Evolutionary conservation across 2,329 filamentous ascomycete genomes (phyloP).

Genomic region (Cucurbitaria berberidis): DNA sequence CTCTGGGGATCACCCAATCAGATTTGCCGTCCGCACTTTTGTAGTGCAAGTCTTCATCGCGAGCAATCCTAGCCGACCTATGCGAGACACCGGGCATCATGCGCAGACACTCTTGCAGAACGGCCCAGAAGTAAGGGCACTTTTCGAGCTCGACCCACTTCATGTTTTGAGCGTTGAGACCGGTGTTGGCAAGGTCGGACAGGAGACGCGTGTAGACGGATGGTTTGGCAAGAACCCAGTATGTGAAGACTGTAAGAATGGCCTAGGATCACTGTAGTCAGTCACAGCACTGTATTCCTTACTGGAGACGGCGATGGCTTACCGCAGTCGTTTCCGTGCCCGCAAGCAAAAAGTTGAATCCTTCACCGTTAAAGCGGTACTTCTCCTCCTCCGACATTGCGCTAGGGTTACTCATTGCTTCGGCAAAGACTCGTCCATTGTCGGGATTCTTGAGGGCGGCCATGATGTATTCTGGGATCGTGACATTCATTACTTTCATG

Average conservation of each 20-base stretch:
- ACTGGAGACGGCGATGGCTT: conserved; percentile 1
- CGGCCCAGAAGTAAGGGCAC: conserved; percentile 41
- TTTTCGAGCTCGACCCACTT: conserved; percentile 35
- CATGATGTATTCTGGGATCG: conserved; percentile 30
- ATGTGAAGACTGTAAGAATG: conserved; percentile 41
- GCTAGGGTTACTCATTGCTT: conserved; percentile 27
- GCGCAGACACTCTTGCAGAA: conserved; percentile 46
- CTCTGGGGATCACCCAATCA: conserved; percentile 32
- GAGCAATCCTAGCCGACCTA: conserved; percentile 25
- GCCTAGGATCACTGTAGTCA: conserved; percentile 26
- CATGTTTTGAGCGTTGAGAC: conserved; percentile 16
- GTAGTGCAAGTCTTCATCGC: conserved; percentile 27
- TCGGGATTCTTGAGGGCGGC: conserved; percentile 31
- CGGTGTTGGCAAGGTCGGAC: conserved; percentile 25
- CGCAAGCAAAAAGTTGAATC: conserved; percentile 34
- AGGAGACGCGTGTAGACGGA: conserved; percentile 25
- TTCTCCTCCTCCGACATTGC: conserved; percentile 30
- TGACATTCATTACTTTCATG: conserved; percentile 35
- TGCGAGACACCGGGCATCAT: conserved; percentile 41
- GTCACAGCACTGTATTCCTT: background rate
- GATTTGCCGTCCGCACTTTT: conserved; percentile 24
- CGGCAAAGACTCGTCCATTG: conserved; percentile 33
- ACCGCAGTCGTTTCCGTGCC: conserved; percentile 37
- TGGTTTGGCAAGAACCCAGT: conserved; percentile 44
- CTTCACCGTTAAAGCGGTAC: conserved; percentile 30